A percentile compares a stretch with the other conserved stretches of the same genome.
phyloP scores from a whole-genome alignment of 2,329 filamentous ascomycete species.

The Cyclaneusma minus region DNA sequence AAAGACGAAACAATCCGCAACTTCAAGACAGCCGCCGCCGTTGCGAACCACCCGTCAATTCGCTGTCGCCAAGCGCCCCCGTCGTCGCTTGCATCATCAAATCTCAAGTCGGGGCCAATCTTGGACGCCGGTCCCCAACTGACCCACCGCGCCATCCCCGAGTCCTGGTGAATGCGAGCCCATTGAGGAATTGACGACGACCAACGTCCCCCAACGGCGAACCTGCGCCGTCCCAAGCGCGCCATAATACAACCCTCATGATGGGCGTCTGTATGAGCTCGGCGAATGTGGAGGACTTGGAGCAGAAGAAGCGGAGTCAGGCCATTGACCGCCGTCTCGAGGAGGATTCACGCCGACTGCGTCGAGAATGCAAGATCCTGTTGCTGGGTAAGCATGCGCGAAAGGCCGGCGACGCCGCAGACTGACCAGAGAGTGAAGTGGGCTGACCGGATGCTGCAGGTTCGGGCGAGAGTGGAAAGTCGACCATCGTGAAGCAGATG shows the following conservation, averaged over 20 bases:
- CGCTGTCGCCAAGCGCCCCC: too few relatives aligned
- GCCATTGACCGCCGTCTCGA: conserved; percentile 88
- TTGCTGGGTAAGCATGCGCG: conserved; percentile 56
- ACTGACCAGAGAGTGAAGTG: conserved; percentile 1
- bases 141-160: too few relatives aligned
- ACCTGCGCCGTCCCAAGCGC: background rate
- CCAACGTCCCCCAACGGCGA: too few relatives aligned
- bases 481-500: conserved; percentile 99
- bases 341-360: conserved; percentile 82
- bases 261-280: conserved; percentile 96
- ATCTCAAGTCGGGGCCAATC: too few relatives aligned
- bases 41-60: too few relatives aligned
- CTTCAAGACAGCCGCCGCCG: too few relatives aligned
- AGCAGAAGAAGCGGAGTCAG: conserved; percentile 93
- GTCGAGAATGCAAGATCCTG: conserved; percentile 97
- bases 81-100: too few relatives aligned
- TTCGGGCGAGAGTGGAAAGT: conserved; percentile 96
- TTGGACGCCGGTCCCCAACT: too few relatives aligned
- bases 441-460: conserved; percentile 34
- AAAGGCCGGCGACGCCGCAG: conserved; percentile 8
- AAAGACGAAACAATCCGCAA: too few relatives aligned
- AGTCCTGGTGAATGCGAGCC: too few relatives aligned
- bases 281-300: conserved; percentile 62
- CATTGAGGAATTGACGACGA: too few relatives aligned
- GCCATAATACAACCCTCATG: conserved; percentile 18